phyloP scores from a whole-genome alignment of 1,284 basidiomycete genomes.

The Coniophora puteana region DNA sequence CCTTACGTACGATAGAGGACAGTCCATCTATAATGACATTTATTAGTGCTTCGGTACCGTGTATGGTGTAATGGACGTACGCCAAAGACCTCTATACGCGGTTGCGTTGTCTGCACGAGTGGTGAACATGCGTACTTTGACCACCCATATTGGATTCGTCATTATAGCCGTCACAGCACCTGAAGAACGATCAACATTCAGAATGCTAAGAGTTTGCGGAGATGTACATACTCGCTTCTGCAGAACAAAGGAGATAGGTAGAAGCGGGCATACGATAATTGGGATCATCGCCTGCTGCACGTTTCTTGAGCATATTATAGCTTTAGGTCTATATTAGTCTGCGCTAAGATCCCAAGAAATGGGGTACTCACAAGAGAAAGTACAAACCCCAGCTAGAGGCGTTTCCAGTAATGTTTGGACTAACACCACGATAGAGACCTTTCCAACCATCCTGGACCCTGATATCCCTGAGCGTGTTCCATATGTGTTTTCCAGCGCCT shows the following conservation, averaged over 20 bases:
- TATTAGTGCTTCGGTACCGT: not conserved
- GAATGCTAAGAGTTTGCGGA: not conserved
- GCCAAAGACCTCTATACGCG: constrained; percentile 77
- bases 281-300: constrained; percentile 56
- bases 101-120: constrained; percentile 60
- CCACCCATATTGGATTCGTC: constrained; percentile 98
- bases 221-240: constrained; percentile 83
- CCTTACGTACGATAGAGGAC: constrained; percentile 59
- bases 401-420: constrained; percentile 92
- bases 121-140: constrained; percentile 97
- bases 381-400: constrained; percentile 98
- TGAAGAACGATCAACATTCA: constrained; percentile 34
- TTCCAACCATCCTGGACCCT: constrained; percentile 74
- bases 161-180: constrained; percentile 91
- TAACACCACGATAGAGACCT: constrained; percentile 89
- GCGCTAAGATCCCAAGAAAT: not conserved
- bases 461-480: constrained; percentile 71
- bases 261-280: constrained; percentile 65
- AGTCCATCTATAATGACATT: constrained; percentile 63
- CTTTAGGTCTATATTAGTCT: constrained; percentile 39
- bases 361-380: constrained; percentile 83
- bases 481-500: constrained; percentile 77
- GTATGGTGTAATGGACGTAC: constrained; percentile 43
- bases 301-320: constrained; percentile 93
- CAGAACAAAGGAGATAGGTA: constrained; percentile 87